Base-by-base conservation (phyloP, 2,329 filamentous ascomycete species). In the Sporothrix euskadiensis region DNA sequence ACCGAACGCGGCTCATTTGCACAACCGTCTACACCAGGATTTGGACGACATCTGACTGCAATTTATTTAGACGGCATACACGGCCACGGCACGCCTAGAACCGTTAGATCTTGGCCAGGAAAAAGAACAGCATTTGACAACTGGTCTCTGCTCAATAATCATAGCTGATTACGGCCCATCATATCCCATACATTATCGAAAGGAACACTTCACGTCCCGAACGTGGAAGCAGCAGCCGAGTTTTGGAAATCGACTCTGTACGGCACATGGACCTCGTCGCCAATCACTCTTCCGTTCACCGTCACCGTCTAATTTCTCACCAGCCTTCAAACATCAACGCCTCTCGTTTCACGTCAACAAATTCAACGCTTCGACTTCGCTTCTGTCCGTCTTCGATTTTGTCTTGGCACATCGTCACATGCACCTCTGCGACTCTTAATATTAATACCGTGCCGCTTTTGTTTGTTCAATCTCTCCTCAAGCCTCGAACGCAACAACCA, bases 401-500 rank as follows among this genome's bases (percentile, higher is more conserved):
- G 69, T 56, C 69, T 71, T 71, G 54, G 63, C 44, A 6, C 26
- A 32, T 9, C 54, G 19, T 47, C 39, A 16, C 44, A 52, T 63
- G 16, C 41, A n/a, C 41, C 8, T 54, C 32, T 30, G 32, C 26
- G 16, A 35, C 30, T 35, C 14, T 44, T 32, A 41, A 66, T 56
- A 54, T 54, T 49, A 66, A 49, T 66, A 66, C 49, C 63, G 41
- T 66, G 41, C 63, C 44, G 44, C 47, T 19, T 26, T 26, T 35
- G 26, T 26, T 26, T 61, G 7, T 49, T 44, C 68, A 9, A 7
- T 10, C 35, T 52, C 16, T 32, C 35, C 41, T 63, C 41, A 22
- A 61, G 49, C 56, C 41, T 63, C 41, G 39, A 61, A 61, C 56
- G 44, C 69, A 30, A 52, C 54, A 71, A 65, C 70, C 26, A 35